These are phyloP conservation scores for Ascochyta lentis DNA, from an alignment of 2,329 filamentous ascomycete genomes.

Conservation along the genomic window DNA sequence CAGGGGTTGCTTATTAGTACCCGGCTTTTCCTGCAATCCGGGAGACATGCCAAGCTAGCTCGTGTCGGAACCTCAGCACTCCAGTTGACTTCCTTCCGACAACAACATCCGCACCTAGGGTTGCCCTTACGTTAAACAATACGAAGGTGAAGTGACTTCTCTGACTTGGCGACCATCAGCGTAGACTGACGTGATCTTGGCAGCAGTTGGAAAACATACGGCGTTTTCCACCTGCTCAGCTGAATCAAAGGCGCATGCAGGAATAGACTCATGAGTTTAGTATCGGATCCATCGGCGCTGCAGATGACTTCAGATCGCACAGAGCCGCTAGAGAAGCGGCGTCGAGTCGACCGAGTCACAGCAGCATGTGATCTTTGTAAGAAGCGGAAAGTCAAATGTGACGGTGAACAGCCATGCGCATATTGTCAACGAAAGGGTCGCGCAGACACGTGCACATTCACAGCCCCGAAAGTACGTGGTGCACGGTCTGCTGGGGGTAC, in stretches of 20 bases:
- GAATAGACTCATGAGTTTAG: background rate
- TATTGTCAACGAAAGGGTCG: slow-evolving; percentile 55
- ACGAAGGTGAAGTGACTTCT: slow-evolving; percentile 4
- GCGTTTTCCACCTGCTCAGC: background rate
- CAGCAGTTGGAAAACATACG: background rate
- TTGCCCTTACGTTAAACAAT: slow-evolving; percentile 14
- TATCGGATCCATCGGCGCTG: background rate
- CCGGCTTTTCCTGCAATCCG: no score
- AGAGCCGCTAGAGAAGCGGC: slow-evolving; percentile 28
- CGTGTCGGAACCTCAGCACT: slow-evolving; percentile 2
- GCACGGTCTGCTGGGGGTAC: slow-evolving; percentile 42
- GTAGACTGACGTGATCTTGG: slow-evolving; percentile 3
- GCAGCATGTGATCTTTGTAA: slow-evolving; percentile 43
- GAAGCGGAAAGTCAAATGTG: slow-evolving; percentile 56
- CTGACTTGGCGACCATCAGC: background rate
- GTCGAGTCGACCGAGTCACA: slow-evolving; percentile 34
- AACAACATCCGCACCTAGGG: slow-evolving; percentile 8
- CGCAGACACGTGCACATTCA: slow-evolving; percentile 51
- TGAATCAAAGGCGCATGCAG: background rate
- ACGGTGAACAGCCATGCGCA: slow-evolving; percentile 59
- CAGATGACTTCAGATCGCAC: background rate
- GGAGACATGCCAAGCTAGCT: background rate
- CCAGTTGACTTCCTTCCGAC: slow-evolving; percentile 4
- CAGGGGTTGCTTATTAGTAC: no score
- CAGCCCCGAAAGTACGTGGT: slow-evolving; percentile 46